Evolutionary conservation across 495 filamentous ascomycete species (phyloP).

Genomic region (Neurospora intermedia): DNA sequence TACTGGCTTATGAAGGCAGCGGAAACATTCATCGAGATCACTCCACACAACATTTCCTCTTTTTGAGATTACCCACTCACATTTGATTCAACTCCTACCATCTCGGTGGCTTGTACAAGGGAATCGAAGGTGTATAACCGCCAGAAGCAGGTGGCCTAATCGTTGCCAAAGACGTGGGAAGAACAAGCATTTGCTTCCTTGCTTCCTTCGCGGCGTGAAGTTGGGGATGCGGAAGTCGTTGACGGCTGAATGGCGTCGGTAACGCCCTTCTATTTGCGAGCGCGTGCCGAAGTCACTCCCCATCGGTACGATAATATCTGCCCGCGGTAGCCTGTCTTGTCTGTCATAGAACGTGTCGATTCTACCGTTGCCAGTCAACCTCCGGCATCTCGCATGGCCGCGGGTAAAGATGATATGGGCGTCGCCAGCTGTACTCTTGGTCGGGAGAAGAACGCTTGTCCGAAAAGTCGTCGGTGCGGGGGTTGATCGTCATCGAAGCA

Average conservation of each 20-base stretch:
- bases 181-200: not conserved
- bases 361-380: not conserved
- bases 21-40: not conserved
- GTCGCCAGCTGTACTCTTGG: not conserved
- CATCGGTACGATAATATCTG: not conserved
- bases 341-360: rapidly evolving
- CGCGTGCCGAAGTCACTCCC: too few relatives aligned
- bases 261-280: too few relatives aligned
- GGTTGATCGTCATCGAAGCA: not conserved
- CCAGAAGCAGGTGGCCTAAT: rapidly evolving
- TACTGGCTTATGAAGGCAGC: not conserved
- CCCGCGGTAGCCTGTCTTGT: not conserved
- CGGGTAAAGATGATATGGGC: not conserved
- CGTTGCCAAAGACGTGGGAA: not conserved
- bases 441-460: not conserved
- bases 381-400: not conserved
- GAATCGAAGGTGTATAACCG: not conserved
- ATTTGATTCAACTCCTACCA: too few relatives aligned
- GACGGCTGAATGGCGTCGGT: not conserved
- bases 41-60: not conserved
- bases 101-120: not conserved
- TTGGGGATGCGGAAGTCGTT: not conserved
- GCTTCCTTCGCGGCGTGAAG: not conserved
- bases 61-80: not conserved
- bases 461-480: rapidly evolving